These are phyloP conservation scores for Tolypocladium album DNA, from an alignment of 2,329 filamentous ascomycete species.

Conservation along the genomic window DNA sequence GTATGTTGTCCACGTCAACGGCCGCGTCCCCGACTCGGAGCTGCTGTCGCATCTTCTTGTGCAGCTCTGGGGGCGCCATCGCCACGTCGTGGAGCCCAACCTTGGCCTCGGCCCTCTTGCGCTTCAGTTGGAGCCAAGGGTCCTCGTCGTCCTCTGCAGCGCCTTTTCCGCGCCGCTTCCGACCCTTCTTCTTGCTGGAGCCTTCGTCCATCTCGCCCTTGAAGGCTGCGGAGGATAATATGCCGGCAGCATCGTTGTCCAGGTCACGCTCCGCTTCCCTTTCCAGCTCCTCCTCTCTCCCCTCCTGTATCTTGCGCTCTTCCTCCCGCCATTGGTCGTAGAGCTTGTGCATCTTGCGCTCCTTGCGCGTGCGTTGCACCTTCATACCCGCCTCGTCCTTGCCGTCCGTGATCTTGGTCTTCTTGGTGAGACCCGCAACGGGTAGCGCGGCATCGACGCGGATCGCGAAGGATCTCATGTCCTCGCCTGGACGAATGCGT, in stretches of 20 bases:
- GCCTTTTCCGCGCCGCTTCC: conserved; percentile 23
- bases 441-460: conserved; percentile 81
- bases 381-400: conserved; percentile 57
- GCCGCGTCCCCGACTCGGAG: conserved; percentile 21
- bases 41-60: conserved; percentile 29
- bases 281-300: conserved; percentile 55
- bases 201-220: conserved; percentile 26
- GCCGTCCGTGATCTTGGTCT: conserved; percentile 43
- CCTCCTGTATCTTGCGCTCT: conserved; percentile 51
- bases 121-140: conserved; percentile 67
- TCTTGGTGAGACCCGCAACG: conserved; percentile 57
- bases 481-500: conserved; percentile 75
- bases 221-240: conserved; percentile 29
- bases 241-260: conserved; percentile 42
- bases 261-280: conserved; percentile 52
- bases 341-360: conserved; percentile 70
- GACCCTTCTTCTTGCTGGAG: conserved; percentile 24
- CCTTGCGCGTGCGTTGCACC: conserved; percentile 66
- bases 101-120: conserved; percentile 48
- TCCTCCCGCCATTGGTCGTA: conserved; percentile 69
- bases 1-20: conserved; percentile 24
- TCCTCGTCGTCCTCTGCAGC: conserved; percentile 50
- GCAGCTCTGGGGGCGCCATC: conserved; percentile 65
- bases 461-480: conserved; percentile 67
- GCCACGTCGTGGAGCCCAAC: conserved; percentile 49